phyloP scores from a whole-genome alignment of 1,284 basidiomycete species.

The Exsudoporus floridanus region DNA sequence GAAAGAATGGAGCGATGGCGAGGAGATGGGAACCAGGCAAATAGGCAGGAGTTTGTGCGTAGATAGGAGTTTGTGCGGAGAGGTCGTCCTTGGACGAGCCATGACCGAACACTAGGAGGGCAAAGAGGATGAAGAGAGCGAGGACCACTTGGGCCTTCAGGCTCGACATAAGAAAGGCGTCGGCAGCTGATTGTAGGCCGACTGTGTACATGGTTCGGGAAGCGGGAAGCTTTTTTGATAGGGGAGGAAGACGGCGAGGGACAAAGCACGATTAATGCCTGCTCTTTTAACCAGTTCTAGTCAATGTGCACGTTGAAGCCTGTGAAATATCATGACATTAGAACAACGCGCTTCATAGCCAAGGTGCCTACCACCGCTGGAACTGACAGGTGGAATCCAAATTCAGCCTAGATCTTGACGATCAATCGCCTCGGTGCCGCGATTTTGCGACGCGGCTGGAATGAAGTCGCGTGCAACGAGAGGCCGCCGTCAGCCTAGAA shows the following conservation, averaged over 20 bases:
- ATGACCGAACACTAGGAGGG: constrained; percentile 47
- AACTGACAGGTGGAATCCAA: constrained; percentile 11
- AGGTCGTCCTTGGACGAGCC: constrained; percentile 42
- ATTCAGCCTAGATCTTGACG: constrained; percentile 21
- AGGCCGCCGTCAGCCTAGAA: constrained; percentile 13
- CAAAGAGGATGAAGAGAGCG: constrained; percentile 54
- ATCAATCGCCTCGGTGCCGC: constrained; percentile 34
- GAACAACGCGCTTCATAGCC: constrained; percentile 26
- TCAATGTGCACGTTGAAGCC: constrained; percentile 25
- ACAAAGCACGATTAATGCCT: constrained; percentile 19
- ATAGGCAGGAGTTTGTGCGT: constrained; percentile 45
- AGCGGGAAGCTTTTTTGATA: constrained; percentile 24
- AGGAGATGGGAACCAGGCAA: constrained; percentile 57
- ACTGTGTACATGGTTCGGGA: constrained; percentile 46
- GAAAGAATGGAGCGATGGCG: constrained; percentile 64
- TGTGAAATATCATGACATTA: constrained; percentile 27
- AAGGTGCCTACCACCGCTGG: constrained; percentile 24
- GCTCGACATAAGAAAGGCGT: constrained; percentile 56
- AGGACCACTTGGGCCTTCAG: constrained; percentile 54
- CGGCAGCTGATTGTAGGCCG: constrained; percentile 58
- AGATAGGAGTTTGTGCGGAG: constrained; percentile 45
- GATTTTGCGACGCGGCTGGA: constrained; percentile 6
- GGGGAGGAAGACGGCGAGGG: constrained; percentile 25
- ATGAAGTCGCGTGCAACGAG: constrained; percentile 25
- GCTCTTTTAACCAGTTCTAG: constrained; percentile 27